These are phyloP conservation scores for Pleomassaria siparia DNA, from an alignment of 2,329 filamentous ascomycete genomes.

Conservation along the genomic window DNA sequence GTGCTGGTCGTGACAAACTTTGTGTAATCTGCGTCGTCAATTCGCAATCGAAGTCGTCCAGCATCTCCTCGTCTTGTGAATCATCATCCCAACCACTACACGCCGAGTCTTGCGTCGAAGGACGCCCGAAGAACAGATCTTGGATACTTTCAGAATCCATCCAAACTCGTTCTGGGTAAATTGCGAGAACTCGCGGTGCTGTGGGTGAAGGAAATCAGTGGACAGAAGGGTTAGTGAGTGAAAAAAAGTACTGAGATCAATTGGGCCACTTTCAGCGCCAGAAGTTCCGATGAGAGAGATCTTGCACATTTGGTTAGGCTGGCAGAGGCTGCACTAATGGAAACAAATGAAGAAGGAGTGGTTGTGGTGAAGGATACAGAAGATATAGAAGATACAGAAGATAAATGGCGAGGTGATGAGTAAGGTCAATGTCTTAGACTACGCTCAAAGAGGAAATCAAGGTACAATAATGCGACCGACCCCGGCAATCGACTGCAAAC, in stretches of 20 bases:
- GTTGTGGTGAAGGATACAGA: not conserved
- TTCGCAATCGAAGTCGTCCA: constrained; percentile 15
- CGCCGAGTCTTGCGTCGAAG: constrained; percentile 18
- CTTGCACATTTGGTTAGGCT: too few relatives aligned
- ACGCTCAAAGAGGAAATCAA: constrained; percentile 8
- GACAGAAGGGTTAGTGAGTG: not conserved
- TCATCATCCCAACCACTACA: constrained; percentile 15
- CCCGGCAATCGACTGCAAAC: constrained; percentile 13
- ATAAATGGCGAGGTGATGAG: not conserved
- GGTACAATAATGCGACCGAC: constrained; percentile 3
- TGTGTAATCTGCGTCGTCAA: constrained; percentile 10
- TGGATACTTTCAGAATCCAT: constrained; percentile 30
- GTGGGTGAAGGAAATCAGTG: not conserved
- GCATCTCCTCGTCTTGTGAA: constrained; percentile 24
- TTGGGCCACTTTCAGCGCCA: not conserved
- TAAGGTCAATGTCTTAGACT: not conserved
- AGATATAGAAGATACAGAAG: not conserved
- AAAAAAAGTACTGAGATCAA: not conserved
- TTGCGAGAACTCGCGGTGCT: not conserved
- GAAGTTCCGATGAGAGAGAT: too few relatives aligned
- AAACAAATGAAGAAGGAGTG: too few relatives aligned
- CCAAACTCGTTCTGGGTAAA: not conserved
- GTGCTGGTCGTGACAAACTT: constrained; percentile 5
- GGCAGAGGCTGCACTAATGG: too few relatives aligned
- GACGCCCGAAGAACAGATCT: constrained; percentile 32